Evolutionary conservation across 2,329 filamentous ascomycete genomes (phyloP).

Genomic region (Fusarium pilosicola): DNA sequence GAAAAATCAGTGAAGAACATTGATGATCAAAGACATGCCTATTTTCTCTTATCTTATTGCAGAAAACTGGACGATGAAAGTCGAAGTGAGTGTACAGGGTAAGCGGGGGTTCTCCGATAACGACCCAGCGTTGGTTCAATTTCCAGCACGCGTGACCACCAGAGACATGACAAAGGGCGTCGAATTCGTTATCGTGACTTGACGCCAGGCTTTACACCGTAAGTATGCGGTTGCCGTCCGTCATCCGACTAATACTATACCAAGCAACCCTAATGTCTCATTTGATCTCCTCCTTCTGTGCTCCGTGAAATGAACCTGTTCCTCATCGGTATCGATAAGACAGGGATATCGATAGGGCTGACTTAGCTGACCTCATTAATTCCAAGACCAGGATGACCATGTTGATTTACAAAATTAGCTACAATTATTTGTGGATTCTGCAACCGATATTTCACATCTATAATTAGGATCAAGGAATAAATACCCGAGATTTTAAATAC

Average conservation of each 20-base stretch:
- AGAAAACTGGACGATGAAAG: fast-evolving
- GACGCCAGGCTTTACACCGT: neutral
- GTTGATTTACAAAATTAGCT: neutral
- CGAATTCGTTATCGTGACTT: neutral
- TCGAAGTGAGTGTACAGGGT: neutral
- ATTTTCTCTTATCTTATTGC: fast-evolving
- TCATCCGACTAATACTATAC: neutral
- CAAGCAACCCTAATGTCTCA: fast-evolving
- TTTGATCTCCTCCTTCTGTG: neutral
- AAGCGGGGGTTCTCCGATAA: neutral
- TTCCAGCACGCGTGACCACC: neutral
- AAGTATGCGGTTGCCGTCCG: neutral
- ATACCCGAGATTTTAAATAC: neutral
- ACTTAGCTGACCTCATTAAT: neutral
- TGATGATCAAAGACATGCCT: fast-evolving
- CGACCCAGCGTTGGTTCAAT: neutral
- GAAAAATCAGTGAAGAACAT: fast-evolving
- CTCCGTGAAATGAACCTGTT: fast-evolving
- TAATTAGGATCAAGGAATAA: neutral
- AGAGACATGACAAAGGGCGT: neutral
- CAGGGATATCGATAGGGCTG: neutral
- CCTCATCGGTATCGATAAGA: neutral
- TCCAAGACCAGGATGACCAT: neutral
- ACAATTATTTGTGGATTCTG: neutral
- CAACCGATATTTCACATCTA: fast-evolving